Evolutionary conservation across 176 grass and related monocot genomes (phyloP), one percentile per base, ranked within the genome.

Genomic region (Eremochloa ophiuroides): DNA sequence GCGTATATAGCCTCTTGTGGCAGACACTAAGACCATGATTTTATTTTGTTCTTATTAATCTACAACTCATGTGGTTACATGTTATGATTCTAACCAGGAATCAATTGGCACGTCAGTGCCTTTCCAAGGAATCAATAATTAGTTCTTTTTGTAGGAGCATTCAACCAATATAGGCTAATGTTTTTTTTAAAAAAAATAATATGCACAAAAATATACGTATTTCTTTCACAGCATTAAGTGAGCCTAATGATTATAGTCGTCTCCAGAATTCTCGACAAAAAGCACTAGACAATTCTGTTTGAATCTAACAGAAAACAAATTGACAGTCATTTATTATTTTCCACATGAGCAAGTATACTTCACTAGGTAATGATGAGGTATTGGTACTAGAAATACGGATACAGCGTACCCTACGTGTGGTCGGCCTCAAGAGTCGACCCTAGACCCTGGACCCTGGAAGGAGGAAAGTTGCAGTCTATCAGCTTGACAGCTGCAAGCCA

Each of bases 401-500:
- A 62, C 75, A 29, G 41, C 68, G 40, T 71, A 79, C 44, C 41
- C 70, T 50, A 70, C 83, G 28, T 78, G 22, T 78, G 40, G 55
- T 53, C 42, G 66, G 70, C 55, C n/a, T n/a, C n/a, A n/a, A n/a
- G n/a, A n/a, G n/a, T n/a, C 66, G 11, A 87, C 34, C 51, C 53
- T 75, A 55, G 5, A 87, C 41, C 51, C 71, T 62, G 82, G 84
- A 81, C 69, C 69, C 13, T 46, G 40, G 25, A 46, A 71, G 69
- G 41, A 89, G 33, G 34, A 59, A 41, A 79, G 83, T 22, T 73
- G 84, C 76, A 80, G 68, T 68, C 60, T 72, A 83, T 35, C 80
- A 73, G 73, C 73, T 47, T 85, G 87, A 81, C 87, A 89, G 87
- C 83, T 77, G 78, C 83, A 77, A 85, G 78, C 87, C 78, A 82